A percentile compares a stretch with the other conserved stretches of the same genome.
These are phyloP conservation scores for Ganoderma boninense DNA, from an alignment of 1,284 basidiomycete species.

Conservation along the genomic window DNA sequence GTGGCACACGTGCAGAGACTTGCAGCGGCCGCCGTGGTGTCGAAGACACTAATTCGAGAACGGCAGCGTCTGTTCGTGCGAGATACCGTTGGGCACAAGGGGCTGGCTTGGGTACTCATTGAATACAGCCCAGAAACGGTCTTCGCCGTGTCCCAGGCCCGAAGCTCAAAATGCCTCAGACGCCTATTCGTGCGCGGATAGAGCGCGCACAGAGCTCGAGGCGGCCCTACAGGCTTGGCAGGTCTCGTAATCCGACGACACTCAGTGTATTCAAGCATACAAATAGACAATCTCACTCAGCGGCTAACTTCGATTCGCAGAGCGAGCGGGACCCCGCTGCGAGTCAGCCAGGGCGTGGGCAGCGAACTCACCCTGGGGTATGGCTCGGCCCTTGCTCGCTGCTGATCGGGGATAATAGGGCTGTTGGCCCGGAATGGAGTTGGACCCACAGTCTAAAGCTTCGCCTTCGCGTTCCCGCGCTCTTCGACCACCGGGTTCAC, in stretches of 20 bases:
- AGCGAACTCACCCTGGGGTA: neutral
- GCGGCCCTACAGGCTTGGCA: neutral
- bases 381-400: neutral
- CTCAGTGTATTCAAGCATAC: conserved; percentile 10
- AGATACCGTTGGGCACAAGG: neutral
- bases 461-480: conserved; percentile 47
- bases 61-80: neutral
- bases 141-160: neutral
- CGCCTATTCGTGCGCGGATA: neutral
- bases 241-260: neutral
- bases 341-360: neutral
- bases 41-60: neutral
- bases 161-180: neutral
- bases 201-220: neutral
- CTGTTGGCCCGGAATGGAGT: neutral
- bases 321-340: neutral
- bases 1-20: too few species aligned
- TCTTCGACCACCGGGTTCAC: conserved; percentile 81
- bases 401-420: neutral
- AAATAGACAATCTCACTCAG: conserved; percentile 17
- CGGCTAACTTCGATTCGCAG: conserved; percentile 8
- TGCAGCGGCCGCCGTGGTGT: neutral
- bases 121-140: neutral
- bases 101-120: neutral
- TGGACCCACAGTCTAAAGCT: conserved; percentile 43